Evolutionary conservation across 257 asterid genomes (phyloP).

Genomic region (Agastache rugosa): DNA sequence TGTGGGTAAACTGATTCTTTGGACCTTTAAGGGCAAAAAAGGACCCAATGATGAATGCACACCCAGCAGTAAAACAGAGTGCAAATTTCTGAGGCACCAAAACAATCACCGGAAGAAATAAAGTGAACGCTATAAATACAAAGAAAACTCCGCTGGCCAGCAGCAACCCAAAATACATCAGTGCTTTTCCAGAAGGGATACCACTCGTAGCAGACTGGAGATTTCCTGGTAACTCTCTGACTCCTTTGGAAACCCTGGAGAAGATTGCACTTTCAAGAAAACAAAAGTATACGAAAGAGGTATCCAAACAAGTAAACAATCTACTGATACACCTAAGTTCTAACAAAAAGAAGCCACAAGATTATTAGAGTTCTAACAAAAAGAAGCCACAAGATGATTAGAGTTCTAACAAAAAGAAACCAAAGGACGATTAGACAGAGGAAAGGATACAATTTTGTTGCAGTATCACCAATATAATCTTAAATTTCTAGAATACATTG

Average conservation of each 20-base stretch:
- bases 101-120: constrained; percentile 91
- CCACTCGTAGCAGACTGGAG: constrained; percentile 94
- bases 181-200: constrained; percentile 93
- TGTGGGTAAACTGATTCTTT: constrained; percentile 76
- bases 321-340: neutral
- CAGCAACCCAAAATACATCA: constrained; percentile 83
- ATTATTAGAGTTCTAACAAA: constrained; percentile 28
- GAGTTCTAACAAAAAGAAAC: constrained; percentile 33
- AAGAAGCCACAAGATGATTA: constrained; percentile 31
- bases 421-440: constrained; percentile 13
- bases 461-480: constrained; percentile 10
- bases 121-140: constrained; percentile 81
- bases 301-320: neutral
- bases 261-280: neutral
- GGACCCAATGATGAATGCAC: constrained; percentile 83
- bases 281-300: neutral
- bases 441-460: neutral
- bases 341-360: constrained; percentile 33
- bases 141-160: constrained; percentile 87
- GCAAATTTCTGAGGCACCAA: constrained; percentile 94
- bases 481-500: constrained; percentile 8
- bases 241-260: constrained; percentile 88
- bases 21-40: constrained; percentile 94
- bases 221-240: constrained; percentile 83
- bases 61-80: constrained; percentile 85